Evolutionary conservation across 345 rosid species (phyloP), one percentile per base, ranked within the genome.

Genomic region (Eucalyptus marginata): DNA sequence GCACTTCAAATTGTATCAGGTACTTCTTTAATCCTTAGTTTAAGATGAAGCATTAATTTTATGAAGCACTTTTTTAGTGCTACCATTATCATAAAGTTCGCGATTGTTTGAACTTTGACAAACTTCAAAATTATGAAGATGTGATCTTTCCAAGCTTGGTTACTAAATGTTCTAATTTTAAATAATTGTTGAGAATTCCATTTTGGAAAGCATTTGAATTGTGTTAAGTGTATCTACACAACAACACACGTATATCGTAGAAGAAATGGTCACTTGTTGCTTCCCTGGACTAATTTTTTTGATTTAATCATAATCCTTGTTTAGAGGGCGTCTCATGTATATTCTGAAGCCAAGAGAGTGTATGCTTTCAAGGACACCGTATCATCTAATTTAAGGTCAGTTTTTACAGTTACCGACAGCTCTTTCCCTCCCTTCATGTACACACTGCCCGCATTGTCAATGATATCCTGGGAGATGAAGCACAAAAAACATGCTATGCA

Each of bases 251-350:
- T 25, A 88, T 25, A 66, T 68, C 40, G 31, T 31, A 16, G n/a
- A 88, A 56, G 68, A 71, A 58, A 29, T 31, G 47, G 29, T 27
- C 86, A 86, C 44, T 46, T 49, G 36, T 80, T 86, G 58, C 20
- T 88, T 54, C 79, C 6, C 64, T 80, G 58, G 79, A 68, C 15
- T 17, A 47, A 13, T 62, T 31, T 44, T n/a, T 47, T 7, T 33
- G 10, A 86, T 56, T 86, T 49, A 79, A 87, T 25, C 47, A 18
- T 33, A 14, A 31, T 88, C 59, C 43, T 46, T 85, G 87, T 90
- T 90, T 91, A 98, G 99, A 95, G 99, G 93, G 99, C 99, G 47
- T 93, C 95, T 90, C 99, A 96, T 81, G 99, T 98, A 46, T 98
- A 96, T 87, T 95, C 98, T 5, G 99, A 98, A 93, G 99, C 99